Evolutionary conservation across 192 early-diverging fungal species (phyloP).

Genomic region (Dissophora globulifera): DNA sequence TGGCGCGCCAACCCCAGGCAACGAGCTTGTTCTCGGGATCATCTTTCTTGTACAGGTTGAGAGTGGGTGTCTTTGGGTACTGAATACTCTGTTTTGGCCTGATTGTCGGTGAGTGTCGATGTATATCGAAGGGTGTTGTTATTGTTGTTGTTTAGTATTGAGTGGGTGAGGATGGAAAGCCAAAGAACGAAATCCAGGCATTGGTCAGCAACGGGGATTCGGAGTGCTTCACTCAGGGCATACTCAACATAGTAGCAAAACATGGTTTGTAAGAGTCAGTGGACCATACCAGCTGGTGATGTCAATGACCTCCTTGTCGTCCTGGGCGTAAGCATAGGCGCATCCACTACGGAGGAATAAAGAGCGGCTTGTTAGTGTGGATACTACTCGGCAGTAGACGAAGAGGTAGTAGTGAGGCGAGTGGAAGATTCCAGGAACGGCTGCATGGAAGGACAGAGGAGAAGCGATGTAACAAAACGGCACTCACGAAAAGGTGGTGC

Average conservation of each 20-base stretch:
- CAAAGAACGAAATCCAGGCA: neutral
- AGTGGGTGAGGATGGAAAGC: neutral
- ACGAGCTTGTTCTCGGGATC: constrained; percentile 52
- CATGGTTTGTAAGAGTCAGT: constrained; percentile 1
- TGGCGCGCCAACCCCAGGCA: constrained; percentile 57
- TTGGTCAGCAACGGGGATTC: neutral
- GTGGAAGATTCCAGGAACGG: too few relatives aligned
- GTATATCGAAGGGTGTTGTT: too few relatives aligned
- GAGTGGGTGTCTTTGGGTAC: constrained; percentile 59
- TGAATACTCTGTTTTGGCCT: constrained; percentile 50
- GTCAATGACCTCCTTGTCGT: constrained; percentile 46
- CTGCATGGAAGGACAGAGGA: too few relatives aligned
- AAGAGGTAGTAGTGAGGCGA: neutral
- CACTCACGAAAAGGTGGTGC: constrained; percentile 46
- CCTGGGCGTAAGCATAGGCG: constrained; percentile 44
- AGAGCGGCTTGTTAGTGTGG: too few relatives aligned
- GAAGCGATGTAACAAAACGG: neutral
- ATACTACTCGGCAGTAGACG: too few relatives aligned
- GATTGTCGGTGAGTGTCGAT: neutral
- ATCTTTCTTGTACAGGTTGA: constrained; percentile 55
- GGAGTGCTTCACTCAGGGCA: neutral
- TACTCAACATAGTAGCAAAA: neutral
- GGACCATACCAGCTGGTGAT: constrained; percentile 42
- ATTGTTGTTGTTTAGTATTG: too few relatives aligned
- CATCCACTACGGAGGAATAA: constrained; percentile 20